Base-by-base conservation (phyloP, 2,329 filamentous ascomycete genomes). In the Fusarium austroafricanum region DNA sequence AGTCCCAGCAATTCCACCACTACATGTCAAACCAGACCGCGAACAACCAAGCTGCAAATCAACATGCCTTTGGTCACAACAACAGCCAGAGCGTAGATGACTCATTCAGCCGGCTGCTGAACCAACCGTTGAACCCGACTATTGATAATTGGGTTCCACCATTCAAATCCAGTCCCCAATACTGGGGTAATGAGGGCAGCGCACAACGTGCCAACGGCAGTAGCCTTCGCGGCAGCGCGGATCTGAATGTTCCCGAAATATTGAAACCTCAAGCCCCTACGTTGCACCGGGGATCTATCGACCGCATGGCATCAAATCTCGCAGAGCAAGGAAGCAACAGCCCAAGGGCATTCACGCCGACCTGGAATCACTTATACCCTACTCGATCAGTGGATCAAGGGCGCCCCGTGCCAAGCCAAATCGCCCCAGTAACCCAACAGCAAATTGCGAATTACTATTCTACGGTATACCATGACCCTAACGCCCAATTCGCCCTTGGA, bases 81-180 rank as follows among this genome's bases (percentile, higher is more conserved):
- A 76, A 77, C 65, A 74, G 77, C 39, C 80, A 82, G 40, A 67
- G 42, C 26, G 14, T 79, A 49, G 75, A 79, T 9, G 78, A 18
- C 17, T 44, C 49, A 15, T 44, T 12, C 29, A 14, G 11, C 29
- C 29, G 28, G 8, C 21, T 23, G 21, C 10, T 43, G 18, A 81
- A 9, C 54, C 83, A 18, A 66, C 77, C 29, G 26, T n/a, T n/a
- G n/a, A 52, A 31, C 15, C 21, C 29, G 9, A 3, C 18, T 15
- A 35, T 28, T 31, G 75, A 79, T 8, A n/a, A 35, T 15, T 84
- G 26, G 26, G 9, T 84, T 68, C 82, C 83, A 63, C 75, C 83
- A 63, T 75, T 83, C 64, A 84, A 86, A 64, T 81, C 83, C 2
- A 79, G 75, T 10, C 82, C 82, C 7, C 81, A 83, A 65, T 66